Evolutionary conservation across 176 grass and related monocot species (phyloP), one percentile per base, ranked within the genome.

Genomic region (Carex myosuroides): DNA sequence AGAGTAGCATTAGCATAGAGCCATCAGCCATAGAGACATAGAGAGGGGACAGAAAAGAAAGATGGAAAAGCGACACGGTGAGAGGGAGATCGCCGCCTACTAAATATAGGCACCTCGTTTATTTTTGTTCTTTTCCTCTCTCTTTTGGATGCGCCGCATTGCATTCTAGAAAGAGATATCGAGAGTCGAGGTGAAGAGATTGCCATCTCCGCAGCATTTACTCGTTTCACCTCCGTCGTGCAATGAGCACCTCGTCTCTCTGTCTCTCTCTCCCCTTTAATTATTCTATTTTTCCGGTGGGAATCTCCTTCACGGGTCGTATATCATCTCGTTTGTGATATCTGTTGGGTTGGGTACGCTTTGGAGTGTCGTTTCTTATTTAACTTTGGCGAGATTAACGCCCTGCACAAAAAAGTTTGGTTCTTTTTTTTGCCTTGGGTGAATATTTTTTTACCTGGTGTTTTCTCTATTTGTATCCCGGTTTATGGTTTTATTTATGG

Each of bases 341-440:
- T 82, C 54, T 74, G 66, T 74, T 82, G 55, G 64, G 66, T 74
- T 82, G 55, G 64, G 33, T 80, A 73, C 55, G 20, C 18, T 82
- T 73, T 63, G 54, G 62, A 87, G 85, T 35, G 79, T 48, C 21
- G 21, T 9, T 82, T 75, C 16, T 48, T 29, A 6, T 24, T 18
- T 48, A 55, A 14, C 18, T 39, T 7, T 64, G 53, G 63, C 82
- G 48, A 14, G 63, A 60, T 56, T 71, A 16, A 52, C 29, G 79
- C 17, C 44, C 17, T 30, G 68, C n/a, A 50, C 57, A 82, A n/a
- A 65, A 59, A 22, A 70, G 33, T 70, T 39, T 5, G 35, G 67
- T 41, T 50, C 20, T 48, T 88, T 60, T 73, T 24, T 65, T 65
- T 42, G 21, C 11, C 20, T 81, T 41, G 6, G 10, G 4, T 53